Base-by-base conservation (phyloP, 2,329 filamentous ascomycete species). In the Scedosporium aurantiacum region DNA sequence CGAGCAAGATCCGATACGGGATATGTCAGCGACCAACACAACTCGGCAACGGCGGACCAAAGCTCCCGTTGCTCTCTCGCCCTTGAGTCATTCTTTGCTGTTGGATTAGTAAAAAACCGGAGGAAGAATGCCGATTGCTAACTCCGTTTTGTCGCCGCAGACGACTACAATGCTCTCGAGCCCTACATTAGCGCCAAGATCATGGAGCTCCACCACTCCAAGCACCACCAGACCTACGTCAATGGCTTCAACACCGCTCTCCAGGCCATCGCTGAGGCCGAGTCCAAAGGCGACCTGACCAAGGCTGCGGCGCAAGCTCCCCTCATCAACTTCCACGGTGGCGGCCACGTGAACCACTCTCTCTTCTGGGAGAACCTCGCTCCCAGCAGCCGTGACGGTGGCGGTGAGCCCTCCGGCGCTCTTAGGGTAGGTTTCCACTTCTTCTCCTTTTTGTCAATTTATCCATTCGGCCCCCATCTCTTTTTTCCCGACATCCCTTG, bases 161-260 rank as follows among this genome's bases (percentile, higher is more conserved):
- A 97, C 74, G 94, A 97, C 82, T 99, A 97, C 76, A 90, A 88
- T 72, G 94, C 92, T 60, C 91, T 99, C 69, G 94, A 99, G 79
- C 84, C 84, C 58, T 72, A 80, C 70, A 85, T 96, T 78, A 92
- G 88, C 57, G 88, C 89, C 74, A 85, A 94, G 78, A 96, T 96
- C 79, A 96, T 96, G 92, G 90, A 96, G 79, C 84, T 96, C 55
- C 92, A 96, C 82, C 89, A 96, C 84, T 87, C 84, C 78, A 93
- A 91, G 77, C 91, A 96, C 82, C 92, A 96, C 80, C 86, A 93
- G 76, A 92, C 91, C 70, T 96, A 96, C 74, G 90, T 96, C 68
- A 94, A 86, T 75, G 88, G 87, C 73, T 89, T 90, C 80, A 96
- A 96, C 79, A 82, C 86, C 64, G 87, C 90, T 62, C 78, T 85